Evolutionary conservation across 2,329 filamentous ascomycete species (phyloP), one percentile per base, ranked within the genome.

Genomic region (Stemphylium lycopersici): DNA sequence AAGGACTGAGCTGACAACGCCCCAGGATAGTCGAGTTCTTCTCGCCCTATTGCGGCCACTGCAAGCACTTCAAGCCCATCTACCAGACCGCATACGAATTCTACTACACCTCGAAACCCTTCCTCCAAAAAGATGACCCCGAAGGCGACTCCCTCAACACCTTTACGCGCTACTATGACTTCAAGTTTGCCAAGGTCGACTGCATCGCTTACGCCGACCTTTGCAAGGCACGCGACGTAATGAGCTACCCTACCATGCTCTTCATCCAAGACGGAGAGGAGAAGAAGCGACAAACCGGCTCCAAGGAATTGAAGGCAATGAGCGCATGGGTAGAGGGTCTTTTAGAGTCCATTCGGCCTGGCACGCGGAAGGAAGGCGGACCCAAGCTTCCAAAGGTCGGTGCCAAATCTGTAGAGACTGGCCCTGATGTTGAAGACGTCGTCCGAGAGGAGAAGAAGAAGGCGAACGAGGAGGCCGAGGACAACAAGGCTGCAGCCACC

Each of bases 21-120:
- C 13, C 13, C 43, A 73, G 67, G 69, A 65, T 80, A 26, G 79
- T 83, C 48, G 80, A 83, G 65, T 81, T 78, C 73, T 82, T 75
- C 67, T 82, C 79, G 45, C 80, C 80, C 11, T 76, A 76, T 58
- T 83, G 80, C 76, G 83, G 82, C 41, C 91, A 96, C 76, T 97
- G 93, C 79, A 83, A 83, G 72, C 80, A 83, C 44, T 90, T 91
- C 69, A 91, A 90, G 47, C 95, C 95, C 6, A 88, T 86, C 45
- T 97, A 87, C 81, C 92, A 98, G 77, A 97, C 93, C 4, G 77
- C 93, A 12, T 96, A 98, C 81, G 95, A 99, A 78, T 97, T 88
- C 76, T 99, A 97, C 79, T 87, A 91, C 79, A 97, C 93, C 33
- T 95, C 91, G 33, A 88, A 91, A 67, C 88, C 89, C 13, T 78